Evolutionary conservation across 345 rosid genomes (phyloP), one percentile per base, ranked within the genome.

Genomic region (Diplotaxis tenuifolia): DNA sequence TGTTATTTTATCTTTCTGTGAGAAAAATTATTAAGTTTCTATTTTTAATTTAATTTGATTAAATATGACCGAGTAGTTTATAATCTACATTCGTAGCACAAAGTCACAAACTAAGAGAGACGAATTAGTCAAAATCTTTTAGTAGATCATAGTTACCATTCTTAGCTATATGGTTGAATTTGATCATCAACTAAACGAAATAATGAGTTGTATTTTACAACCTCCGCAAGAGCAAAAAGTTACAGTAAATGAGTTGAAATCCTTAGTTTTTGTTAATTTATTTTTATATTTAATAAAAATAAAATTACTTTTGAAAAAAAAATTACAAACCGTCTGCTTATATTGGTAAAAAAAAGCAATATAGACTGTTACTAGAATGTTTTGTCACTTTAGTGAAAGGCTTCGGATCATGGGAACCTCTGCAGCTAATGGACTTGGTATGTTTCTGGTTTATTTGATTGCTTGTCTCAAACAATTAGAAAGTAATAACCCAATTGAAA

Each of bases 351-450:
- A 10, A n/a, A 36, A 36, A 9, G 42, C 42, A 36, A n/a, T n/a
- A n/a, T n/a, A n/a, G n/a, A n/a, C 4, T 59, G 12, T 16, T 47
- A 19, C 9, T 49, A 93, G 98, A 84, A 91, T 94, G 97, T 94
- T n/a, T 94, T 69, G 68, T 81, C 34, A 65, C 75, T 66, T 86
- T 91, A 8, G 96, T 89, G 54, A 91, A 80, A 88, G 98, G 87
- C 90, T 94, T 60, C 84, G 94, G 69, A 89, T 94, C 80, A 89
- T 86, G 91, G 83, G 96, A 80, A 88, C 86, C 16, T 75, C 91
- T 0, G 97, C 91, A 72, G 96, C 93, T 38, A 88, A 81, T 72
- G 96, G 97, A 78, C 89, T 89, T 18, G 96, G 97, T 84, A 86
- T 50, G 81, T 29, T 36, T 68, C 63, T 32, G 14, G 20, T 20